Percentiles rank a stretch among this genome's conserved stretches.
These are phyloP conservation scores for Podila clonocystis DNA, from an alignment of 192 early-diverging fungal species.

Conservation along the genomic window DNA sequence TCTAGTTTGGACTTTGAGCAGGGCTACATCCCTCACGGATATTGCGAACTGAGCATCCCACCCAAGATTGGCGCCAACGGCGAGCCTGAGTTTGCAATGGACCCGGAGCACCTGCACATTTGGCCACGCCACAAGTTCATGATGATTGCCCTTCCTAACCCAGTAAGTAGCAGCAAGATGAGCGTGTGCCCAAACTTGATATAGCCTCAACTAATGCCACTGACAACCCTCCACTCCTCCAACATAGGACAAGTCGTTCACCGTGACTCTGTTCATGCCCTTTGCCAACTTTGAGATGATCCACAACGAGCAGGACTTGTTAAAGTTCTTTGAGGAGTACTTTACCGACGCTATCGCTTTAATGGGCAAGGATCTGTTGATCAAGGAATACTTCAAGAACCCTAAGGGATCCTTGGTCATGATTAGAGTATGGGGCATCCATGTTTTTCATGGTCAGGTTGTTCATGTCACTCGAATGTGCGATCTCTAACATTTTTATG, in stretches of 20 bases:
- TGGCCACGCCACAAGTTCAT: conserved; percentile 97
- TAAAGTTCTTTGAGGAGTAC: conserved; percentile 75
- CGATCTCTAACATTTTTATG: too few species aligned
- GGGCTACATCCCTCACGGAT: conserved; percentile 90
- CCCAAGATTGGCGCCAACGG: conserved; percentile 66
- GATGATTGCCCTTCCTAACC: conserved; percentile 98
- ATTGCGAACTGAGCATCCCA: conserved; percentile 92
- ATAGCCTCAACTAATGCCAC: neutral
- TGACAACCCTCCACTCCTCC: neutral
- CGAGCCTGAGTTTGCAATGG: conserved; percentile 78
- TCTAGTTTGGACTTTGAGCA: conserved; percentile 84
- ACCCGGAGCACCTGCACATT: conserved; percentile 94
- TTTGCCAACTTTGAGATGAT: conserved; percentile 82
- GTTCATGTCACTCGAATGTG: too few species aligned
- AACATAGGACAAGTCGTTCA: conserved; percentile 88
- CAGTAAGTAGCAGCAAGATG: conserved; percentile 51
- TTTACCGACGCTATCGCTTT: conserved; percentile 83
- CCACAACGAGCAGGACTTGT: conserved; percentile 66
- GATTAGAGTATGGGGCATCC: conserved; percentile 68
- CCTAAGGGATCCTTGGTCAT: conserved; percentile 86
- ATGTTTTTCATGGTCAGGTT: neutral
- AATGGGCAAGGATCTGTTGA: conserved; percentile 78
- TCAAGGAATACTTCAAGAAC: conserved; percentile 84
- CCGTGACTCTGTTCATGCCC: conserved; percentile 97
- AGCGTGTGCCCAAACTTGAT: neutral